phyloP scores from a whole-genome alignment of 495 filamentous ascomycete species.

The Aspergillus saccharolyticus region DNA sequence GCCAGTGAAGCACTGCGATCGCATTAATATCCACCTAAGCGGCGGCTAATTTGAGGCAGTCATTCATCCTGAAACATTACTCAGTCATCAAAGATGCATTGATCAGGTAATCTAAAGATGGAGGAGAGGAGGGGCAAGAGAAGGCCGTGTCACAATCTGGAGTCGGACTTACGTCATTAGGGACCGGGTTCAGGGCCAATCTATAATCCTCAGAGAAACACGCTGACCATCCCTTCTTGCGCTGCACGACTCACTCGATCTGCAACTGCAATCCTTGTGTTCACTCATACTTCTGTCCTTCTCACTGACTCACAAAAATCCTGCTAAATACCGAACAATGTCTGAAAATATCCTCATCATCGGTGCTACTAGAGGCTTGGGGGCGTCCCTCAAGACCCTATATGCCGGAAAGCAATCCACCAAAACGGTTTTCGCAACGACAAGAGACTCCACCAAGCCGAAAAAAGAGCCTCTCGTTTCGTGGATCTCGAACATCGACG shows the following conservation, averaged over 20 bases:
- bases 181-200: conserved; percentile 10
- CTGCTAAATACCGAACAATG: conserved; percentile 19
- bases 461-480: conserved; percentile 32
- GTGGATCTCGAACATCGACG: conserved; percentile 50
- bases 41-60: neutral
- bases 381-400: conserved; percentile 52
- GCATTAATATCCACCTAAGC: neutral
- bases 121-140: neutral
- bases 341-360: conserved; percentile 51
- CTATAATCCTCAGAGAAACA: neutral
- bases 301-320: neutral
- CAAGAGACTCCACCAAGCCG: conserved; percentile 40
- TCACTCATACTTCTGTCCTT: neutral
- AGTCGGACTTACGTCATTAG: conserved; percentile 15
- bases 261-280: neutral
- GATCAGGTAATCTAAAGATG: neutral
- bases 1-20: neutral
- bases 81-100: no score
- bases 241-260: neutral
- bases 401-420: conserved; percentile 49
- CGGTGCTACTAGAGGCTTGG: conserved; percentile 63
- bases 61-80: no score
- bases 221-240: neutral
- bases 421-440: conserved; percentile 53
- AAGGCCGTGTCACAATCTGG: neutral